Conservation (phyloP, 2,329 filamentous ascomycete genomes). For the Penicillium hesseltinei region DNA sequence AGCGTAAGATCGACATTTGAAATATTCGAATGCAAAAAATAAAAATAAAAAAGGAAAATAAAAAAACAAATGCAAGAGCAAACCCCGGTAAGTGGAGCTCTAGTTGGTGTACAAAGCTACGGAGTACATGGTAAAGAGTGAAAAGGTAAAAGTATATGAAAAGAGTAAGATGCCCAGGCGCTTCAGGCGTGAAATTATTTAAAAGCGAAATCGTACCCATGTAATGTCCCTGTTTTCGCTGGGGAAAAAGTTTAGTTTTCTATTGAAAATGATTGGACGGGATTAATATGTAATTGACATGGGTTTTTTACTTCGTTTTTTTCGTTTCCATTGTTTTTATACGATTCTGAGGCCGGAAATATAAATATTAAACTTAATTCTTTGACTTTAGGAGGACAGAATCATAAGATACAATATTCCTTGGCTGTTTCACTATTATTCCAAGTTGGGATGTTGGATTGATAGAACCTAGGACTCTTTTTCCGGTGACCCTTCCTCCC, state of each 20-base stretch:
- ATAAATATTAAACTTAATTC: neutral
- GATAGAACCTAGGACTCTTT: neutral
- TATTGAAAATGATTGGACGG: neutral
- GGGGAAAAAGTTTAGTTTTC: neutral
- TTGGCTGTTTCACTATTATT: neutral
- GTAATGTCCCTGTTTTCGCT: conserved; percentile 1
- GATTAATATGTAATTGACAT: neutral
- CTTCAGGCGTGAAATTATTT: conserved; percentile 5
- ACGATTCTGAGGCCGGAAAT: neutral
- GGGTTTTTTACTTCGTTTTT: neutral
- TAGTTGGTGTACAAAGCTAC: conserved; percentile 18
- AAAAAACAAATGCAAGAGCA: conserved; percentile 5
- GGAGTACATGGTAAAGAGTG: conserved; percentile 6
- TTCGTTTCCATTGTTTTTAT: neutral
- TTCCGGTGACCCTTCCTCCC: neutral
- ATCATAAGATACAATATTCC: neutral
- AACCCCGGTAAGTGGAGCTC: conserved; percentile 18
- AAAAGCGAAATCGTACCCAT: neutral
- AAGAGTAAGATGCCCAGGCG: neutral
- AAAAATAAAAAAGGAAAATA: neutral
- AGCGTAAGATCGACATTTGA: conserved; percentile 20
- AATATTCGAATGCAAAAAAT: conserved; percentile 11
- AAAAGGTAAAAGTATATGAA: neutral
- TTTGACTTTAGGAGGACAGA: neutral
- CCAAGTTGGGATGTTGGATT: neutral